phyloP scores from a whole-genome alignment of 192 early-diverging fungal species.

The Phycomyces nitens region DNA sequence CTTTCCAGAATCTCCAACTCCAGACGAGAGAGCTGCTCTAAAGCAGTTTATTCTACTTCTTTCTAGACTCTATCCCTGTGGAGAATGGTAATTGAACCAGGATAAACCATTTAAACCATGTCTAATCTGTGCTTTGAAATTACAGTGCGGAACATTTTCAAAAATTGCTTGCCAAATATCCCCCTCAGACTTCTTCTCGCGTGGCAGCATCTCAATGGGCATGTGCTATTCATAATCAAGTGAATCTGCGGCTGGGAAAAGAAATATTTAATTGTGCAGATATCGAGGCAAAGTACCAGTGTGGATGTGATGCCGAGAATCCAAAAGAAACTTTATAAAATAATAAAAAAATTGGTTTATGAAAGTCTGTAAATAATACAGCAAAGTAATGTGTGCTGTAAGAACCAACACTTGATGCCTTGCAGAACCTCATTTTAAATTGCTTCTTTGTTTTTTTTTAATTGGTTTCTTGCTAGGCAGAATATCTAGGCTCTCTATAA shows the following conservation, averaged over 20 bases:
- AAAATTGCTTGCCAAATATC: constrained; percentile 66
- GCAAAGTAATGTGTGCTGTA: no score
- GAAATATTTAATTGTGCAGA: constrained; percentile 75
- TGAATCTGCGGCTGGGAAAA: constrained; percentile 84
- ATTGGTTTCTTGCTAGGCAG: no score
- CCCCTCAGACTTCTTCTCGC: constrained; percentile 74
- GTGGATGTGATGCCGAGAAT: constrained; percentile 69
- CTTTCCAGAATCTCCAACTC: constrained; percentile 77
- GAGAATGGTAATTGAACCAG: constrained; percentile 61
- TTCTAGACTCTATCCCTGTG: constrained; percentile 90
- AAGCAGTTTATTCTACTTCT: constrained; percentile 80
- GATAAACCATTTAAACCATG: background rate
- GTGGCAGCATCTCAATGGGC: constrained; percentile 77
- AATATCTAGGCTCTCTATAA: no score
- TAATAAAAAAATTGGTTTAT: background rate
- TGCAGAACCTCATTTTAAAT: no score
- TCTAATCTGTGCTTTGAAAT: background rate
- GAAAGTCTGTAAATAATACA: background rate
- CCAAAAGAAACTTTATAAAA: background rate
- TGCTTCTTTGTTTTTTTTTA: no score
- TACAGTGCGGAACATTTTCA: constrained; percentile 87
- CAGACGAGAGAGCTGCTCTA: constrained; percentile 71
- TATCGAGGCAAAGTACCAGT: constrained; percentile 77
- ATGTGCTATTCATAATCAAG: constrained; percentile 88
- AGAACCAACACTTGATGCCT: no score